A percentile compares a stretch with the other conserved stretches of the same genome.
phyloP scores from a whole-genome alignment of 2,329 filamentous ascomycete species.

The Drechslerella dactyloides region DNA sequence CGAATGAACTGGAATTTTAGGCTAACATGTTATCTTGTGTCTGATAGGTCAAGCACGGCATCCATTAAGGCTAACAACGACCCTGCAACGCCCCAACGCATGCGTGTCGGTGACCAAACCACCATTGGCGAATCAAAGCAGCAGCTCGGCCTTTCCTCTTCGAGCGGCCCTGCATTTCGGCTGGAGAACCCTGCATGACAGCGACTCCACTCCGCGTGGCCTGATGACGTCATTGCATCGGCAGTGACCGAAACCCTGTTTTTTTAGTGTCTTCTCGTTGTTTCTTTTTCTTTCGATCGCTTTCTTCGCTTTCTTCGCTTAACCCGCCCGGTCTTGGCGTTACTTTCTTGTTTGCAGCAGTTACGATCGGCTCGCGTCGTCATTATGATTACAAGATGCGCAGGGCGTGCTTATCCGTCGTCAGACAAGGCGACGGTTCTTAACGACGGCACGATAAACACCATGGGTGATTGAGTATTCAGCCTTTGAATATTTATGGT shows the following conservation, averaged over 20 bases:
- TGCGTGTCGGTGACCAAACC: not conserved
- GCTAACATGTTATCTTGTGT: slow-evolving; percentile 46
- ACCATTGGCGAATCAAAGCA: slow-evolving; percentile 20
- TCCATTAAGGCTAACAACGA: slow-evolving; percentile 46
- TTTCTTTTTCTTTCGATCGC: slow-evolving; percentile 17
- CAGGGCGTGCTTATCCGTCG: slow-evolving; percentile 27
- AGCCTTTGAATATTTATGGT: not conserved
- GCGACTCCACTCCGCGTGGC: slow-evolving; percentile 13
- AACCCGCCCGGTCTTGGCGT: slow-evolving; percentile 11
- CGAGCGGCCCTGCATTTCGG: slow-evolving; percentile 9
- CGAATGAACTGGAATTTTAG: slow-evolving; percentile 29
- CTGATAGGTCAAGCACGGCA: slow-evolving; percentile 55
- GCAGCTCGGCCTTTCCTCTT: slow-evolving; percentile 10
- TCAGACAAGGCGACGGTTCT: slow-evolving; percentile 15
- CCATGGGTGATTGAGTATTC: not conserved
- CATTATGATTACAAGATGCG: slow-evolving; percentile 41
- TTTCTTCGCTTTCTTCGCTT: not conserved
- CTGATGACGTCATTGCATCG: slow-evolving; percentile 41
- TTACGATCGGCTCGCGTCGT: slow-evolving; percentile 45
- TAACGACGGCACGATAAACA: slow-evolving; percentile 9
- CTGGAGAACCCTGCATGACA: slow-evolving; percentile 42
- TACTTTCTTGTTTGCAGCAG: slow-evolving; percentile 40
- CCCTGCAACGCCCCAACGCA: slow-evolving; percentile 19
- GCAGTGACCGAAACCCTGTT: slow-evolving; percentile 23
- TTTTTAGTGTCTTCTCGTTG: slow-evolving; percentile 18